Conservation (phyloP, 2,329 filamentous ascomycete genomes). For the Aspergillus unguis region DNA sequence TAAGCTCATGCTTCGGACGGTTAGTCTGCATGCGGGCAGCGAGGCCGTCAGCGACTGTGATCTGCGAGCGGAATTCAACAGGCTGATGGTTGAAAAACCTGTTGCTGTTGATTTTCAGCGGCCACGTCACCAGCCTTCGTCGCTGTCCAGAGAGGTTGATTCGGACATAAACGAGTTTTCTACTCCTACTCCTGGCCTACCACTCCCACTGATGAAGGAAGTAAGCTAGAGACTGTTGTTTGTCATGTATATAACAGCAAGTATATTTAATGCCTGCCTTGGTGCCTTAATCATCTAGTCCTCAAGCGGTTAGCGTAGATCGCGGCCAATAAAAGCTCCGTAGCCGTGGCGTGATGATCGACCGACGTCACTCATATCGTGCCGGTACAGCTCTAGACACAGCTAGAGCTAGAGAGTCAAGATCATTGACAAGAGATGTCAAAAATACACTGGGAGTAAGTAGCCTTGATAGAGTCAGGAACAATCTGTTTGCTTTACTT, state of each 20-base stretch:
- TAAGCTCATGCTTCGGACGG: slow-evolving; percentile 27
- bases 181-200: not conserved
- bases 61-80: slow-evolving; percentile 32
- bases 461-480: not conserved
- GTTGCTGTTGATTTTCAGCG: slow-evolving; percentile 11
- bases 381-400: not conserved
- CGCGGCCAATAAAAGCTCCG: not conserved
- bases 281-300: not conserved
- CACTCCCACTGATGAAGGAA: not conserved
- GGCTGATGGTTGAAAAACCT: slow-evolving; percentile 20
- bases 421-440: not conserved
- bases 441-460: not conserved
- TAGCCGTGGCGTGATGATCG: not conserved
- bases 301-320: not conserved
- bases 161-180: slow-evolving; percentile 12
- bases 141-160: slow-evolving; percentile 14
- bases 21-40: slow-evolving; percentile 21
- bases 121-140: slow-evolving; percentile 15
- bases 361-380: slow-evolving; percentile 4
- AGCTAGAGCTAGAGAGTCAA: not conserved
- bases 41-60: slow-evolving; percentile 32
- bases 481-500: not conserved
- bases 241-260: not conserved
- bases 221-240: not conserved
- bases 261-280: not conserved